Evolutionary conservation across 1,139 yeast genomes (phyloP).

Genomic region (Yamadazyma songkhlaensis): DNA sequence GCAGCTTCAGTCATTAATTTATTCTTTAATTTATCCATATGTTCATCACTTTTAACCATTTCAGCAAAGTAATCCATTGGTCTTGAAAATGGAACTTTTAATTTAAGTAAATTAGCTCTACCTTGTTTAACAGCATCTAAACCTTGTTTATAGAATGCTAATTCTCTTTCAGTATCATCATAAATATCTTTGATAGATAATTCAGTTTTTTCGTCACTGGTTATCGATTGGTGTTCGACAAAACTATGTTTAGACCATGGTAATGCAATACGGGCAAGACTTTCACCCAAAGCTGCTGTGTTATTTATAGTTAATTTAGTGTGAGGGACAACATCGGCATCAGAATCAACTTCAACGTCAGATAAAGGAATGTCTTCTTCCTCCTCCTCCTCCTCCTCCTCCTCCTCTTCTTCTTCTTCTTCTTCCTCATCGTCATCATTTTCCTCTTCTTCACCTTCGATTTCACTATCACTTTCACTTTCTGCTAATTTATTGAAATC

Average conservation of each 20-base stretch:
- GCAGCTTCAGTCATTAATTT: conserved; percentile 85
- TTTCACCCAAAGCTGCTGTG: conserved; percentile 64
- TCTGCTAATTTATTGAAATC: conserved; percentile 60
- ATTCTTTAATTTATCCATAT: conserved; percentile 89
- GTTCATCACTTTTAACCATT: conserved; percentile 97
- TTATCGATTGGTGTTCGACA: conserved; percentile 77
- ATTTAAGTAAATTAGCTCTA: conserved; percentile 58
- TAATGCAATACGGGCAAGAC: conserved; percentile 63
- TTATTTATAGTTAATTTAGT: conserved; percentile 82
- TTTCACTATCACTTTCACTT: conserved; percentile 44
- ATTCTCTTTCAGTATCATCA: conserved; percentile 82
- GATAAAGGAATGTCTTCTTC: conserved; percentile 73
- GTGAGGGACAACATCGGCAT: conserved; percentile 86
- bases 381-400: conserved; percentile 38
- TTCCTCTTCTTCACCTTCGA: conserved; percentile 40
- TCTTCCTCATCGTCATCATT: conserved; percentile 43
- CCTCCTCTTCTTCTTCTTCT: conserved; percentile 44
- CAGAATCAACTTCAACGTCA: conserved; percentile 79
- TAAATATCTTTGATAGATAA: conserved; percentile 78
- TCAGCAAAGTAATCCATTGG: conserved; percentile 97
- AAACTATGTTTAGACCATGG: conserved; percentile 75
- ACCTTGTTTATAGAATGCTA: conserved; percentile 84
- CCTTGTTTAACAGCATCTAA: conserved; percentile 79
- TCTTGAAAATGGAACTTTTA: conserved; percentile 84
- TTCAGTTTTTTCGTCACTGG: conserved; percentile 59